phyloP scores from a whole-genome alignment of 768 basidiomycete genomes.

The Amanita rimosa region DNA sequence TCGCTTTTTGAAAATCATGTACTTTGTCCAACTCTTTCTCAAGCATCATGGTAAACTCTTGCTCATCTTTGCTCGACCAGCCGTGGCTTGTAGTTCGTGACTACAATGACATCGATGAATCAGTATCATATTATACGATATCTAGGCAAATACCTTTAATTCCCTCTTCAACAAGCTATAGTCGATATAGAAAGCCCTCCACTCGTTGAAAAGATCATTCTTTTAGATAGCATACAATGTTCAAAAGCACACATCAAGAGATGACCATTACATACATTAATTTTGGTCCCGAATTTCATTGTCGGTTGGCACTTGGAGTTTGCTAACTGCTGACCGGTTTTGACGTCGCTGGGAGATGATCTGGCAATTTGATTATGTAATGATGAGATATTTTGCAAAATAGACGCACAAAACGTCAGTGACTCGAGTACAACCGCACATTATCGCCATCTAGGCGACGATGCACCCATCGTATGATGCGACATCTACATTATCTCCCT shows the following conservation, averaged over 20 bases:
- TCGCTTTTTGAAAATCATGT: constrained; percentile 84
- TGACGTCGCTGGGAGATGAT: too few species aligned
- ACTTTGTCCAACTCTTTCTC: constrained; percentile 89
- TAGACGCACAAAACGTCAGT: neutral
- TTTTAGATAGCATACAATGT: constrained; percentile 15
- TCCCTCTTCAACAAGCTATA: constrained; percentile 86
- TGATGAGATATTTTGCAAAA: neutral
- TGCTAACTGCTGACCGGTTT: too few species aligned
- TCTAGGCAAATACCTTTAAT: constrained; percentile 50
- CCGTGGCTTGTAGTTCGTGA: constrained; percentile 33
- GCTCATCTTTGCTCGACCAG: constrained; percentile 77
- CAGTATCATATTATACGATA: constrained; percentile 2
- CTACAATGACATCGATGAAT: constrained; percentile 1
- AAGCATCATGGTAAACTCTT: constrained; percentile 68
- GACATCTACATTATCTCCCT: constrained; percentile 17
- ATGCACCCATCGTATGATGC: constrained; percentile 20
- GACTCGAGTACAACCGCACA: neutral
- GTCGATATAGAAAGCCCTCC: constrained; percentile 84
- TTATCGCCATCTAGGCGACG: constrained; percentile 11
- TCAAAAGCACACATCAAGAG: neutral
- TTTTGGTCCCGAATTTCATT: constrained; percentile 82
- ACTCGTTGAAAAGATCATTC: constrained; percentile 83
- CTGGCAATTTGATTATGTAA: constrained; percentile 1
- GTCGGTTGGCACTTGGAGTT: neutral
- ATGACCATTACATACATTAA: constrained; percentile 20